Percentiles rank a stretch among this genome's conserved stretches.
phyloP scores from a whole-genome alignment of 192 early-diverging fungal genomes.

The Gigaspora rosea region DNA sequence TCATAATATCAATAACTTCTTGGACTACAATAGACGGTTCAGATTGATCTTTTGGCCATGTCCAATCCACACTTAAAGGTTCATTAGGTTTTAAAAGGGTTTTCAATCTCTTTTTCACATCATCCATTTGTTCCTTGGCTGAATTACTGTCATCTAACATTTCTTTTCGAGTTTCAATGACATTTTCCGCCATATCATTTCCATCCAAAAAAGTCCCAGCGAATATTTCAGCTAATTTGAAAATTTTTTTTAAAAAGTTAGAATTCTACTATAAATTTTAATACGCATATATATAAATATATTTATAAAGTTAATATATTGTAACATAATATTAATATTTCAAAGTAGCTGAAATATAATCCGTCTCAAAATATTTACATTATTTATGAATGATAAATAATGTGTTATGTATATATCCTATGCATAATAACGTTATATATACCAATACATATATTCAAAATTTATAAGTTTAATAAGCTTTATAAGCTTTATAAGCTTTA shows the following conservation, averaged over 20 bases:
- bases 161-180: constrained; percentile 78
- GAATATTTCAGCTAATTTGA: constrained; percentile 61
- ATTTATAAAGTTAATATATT: no score
- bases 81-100: constrained; percentile 46
- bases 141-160: constrained; percentile 94
- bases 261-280: background rate
- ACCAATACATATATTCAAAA: no score
- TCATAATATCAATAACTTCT: constrained; percentile 71
- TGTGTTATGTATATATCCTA: no score
- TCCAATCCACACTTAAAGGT: constrained; percentile 30
- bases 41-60: constrained; percentile 45
- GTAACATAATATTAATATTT: no score
- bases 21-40: constrained; percentile 56
- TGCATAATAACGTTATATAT: no score
- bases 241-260: background rate
- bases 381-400: no score
- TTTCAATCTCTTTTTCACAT: constrained; percentile 73
- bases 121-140: constrained; percentile 93
- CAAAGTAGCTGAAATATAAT: no score
- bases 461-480: no score
- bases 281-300: no score
- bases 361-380: no score
- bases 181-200: constrained; percentile 56
- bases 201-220: constrained; percentile 64
- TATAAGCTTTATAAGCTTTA: no score